Evolutionary conservation across 2,329 filamentous ascomycete species (phyloP).

Genomic region (Diaporthe caulivora): DNA sequence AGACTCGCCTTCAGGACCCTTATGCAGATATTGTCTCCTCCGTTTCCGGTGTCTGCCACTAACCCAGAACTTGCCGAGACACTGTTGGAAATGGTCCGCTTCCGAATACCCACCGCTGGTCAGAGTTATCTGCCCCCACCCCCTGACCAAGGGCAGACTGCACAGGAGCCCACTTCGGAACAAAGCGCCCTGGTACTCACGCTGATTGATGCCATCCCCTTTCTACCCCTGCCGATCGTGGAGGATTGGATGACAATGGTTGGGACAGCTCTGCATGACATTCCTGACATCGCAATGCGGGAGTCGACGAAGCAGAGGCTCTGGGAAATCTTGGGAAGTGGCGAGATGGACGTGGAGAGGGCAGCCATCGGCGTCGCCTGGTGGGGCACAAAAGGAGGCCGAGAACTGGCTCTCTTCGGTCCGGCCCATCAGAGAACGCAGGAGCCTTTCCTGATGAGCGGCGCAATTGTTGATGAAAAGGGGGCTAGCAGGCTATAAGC

Average conservation of each 20-base stretch:
- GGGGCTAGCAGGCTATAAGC: slow-evolving; percentile 53
- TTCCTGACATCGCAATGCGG: slow-evolving; percentile 72
- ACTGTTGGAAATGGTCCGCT: slow-evolving; percentile 81
- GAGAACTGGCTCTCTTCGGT: slow-evolving; percentile 59
- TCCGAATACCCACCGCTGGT: slow-evolving; percentile 70
- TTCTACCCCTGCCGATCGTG: slow-evolving; percentile 75
- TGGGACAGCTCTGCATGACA: slow-evolving; percentile 74
- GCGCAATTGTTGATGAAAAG: slow-evolving; percentile 57
- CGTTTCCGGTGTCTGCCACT: slow-evolving; percentile 77
- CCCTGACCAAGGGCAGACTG: slow-evolving; percentile 50
- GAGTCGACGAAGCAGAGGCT: slow-evolving; percentile 77
- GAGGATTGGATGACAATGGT: slow-evolving; percentile 85
- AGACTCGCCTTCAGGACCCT: slow-evolving; percentile 88
- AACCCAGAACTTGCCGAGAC: slow-evolving; percentile 85
- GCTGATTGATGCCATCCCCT: slow-evolving; percentile 83
- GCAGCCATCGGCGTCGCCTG: slow-evolving; percentile 83
- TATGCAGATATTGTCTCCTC: slow-evolving; percentile 84
- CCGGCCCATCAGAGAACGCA: slow-evolving; percentile 43
- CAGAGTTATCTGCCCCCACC: slow-evolving; percentile 56
- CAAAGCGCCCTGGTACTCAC: slow-evolving; percentile 83
- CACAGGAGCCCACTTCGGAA: slow-evolving; percentile 70
- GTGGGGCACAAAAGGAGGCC: slow-evolving; percentile 78
- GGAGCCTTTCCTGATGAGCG: slow-evolving; percentile 64
- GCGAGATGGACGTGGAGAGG: slow-evolving; percentile 90
- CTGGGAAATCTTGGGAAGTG: slow-evolving; percentile 82